Evolutionary conservation across 345 rosid genomes (phyloP).

Genomic region (Kandelia obovata): DNA sequence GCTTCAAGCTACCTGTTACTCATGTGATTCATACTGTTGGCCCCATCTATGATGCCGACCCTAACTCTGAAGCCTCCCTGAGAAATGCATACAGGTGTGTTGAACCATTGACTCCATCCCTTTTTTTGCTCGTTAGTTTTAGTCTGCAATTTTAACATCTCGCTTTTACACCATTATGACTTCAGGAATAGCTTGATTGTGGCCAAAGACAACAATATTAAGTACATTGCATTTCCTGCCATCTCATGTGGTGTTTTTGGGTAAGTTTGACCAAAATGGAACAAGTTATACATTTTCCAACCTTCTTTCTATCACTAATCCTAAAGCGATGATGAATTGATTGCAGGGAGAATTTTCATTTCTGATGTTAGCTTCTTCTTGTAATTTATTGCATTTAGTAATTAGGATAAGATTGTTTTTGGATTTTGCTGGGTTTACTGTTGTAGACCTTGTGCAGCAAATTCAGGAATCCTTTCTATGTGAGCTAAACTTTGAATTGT

Average conservation of each 20-base stretch:
- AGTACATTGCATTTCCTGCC: constrained; percentile 81
- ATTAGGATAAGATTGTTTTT: background rate
- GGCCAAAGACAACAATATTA: constrained; percentile 66
- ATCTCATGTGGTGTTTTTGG: constrained; percentile 73
- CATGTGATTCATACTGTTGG: constrained; percentile 85
- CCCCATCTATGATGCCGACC: constrained; percentile 51
- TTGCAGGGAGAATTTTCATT: background rate
- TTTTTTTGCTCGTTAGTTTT: background rate
- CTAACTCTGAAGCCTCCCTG: constrained; percentile 52
- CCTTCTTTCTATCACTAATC: no score
- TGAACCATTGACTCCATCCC: background rate
- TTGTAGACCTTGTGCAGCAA: background rate
- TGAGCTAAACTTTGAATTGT: background rate
- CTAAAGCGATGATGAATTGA: background rate
- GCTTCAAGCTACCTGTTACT: constrained; percentile 67
- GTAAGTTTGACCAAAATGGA: constrained; percentile 28
- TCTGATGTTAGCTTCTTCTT: background rate
- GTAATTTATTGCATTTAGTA: background rate
- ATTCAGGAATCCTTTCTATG: background rate
- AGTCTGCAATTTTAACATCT: background rate
- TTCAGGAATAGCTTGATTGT: constrained; percentile 64
- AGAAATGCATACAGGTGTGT: constrained; percentile 57
- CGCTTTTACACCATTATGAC: constrained; percentile 15
- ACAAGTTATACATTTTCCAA: no score
- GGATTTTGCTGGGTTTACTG: background rate